Base-by-base conservation (phyloP, 2,329 filamentous ascomycete species). In the Exophiala alcalophila region DNA sequence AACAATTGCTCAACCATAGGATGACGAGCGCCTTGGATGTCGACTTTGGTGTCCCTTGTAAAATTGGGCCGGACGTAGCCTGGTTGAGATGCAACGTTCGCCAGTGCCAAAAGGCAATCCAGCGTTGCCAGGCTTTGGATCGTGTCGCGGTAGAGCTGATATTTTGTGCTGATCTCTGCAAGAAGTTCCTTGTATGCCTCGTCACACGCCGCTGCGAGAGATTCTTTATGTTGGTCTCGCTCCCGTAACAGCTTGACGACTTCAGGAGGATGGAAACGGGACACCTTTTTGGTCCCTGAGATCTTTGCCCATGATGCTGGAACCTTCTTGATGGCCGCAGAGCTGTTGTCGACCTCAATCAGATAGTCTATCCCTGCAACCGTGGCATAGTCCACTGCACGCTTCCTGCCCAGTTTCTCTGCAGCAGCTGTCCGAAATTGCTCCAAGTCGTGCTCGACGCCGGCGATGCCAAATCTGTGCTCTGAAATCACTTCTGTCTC, bases 241-340 rank as follows among this genome's bases (percentile, higher is more conserved):
- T 96, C 89, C 28, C 82, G 80, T 12, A 95, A 77, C 56, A 95
- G 75, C 49, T 80, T 80, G 34, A 94, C 76, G 16, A 96, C 87
- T 56, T 94, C 84, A 4, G 92, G 92, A 0, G 92, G 92, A 66
- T 98, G 92, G 64, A 97, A 98, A 45, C 92, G 83, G 0, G 88
- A 90, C 4, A 90, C 70, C 57, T 87, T 88, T 65, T 97, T 97
- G 5, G 92, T 98, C 35, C 91, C 90, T 44, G 85, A 94, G 57
- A 97, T 86, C 65, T 98, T 97, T 52, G 78, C 75, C 92, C 92
- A 98, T 0, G 87, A 94, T 3, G 92, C 91, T 1, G 92, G 92
- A 0, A 98, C 88, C 44, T 83, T 80, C 61, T 89, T 92, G 47
- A 96, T 75, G 40, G 87, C 79, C 1, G 76, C 65, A 8, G 67